Percentiles rank a stretch among this genome's conserved stretches.
Evolutionary conservation across 768 basidiomycete species (phyloP).

Genomic region (Psilocybe cubensis): DNA sequence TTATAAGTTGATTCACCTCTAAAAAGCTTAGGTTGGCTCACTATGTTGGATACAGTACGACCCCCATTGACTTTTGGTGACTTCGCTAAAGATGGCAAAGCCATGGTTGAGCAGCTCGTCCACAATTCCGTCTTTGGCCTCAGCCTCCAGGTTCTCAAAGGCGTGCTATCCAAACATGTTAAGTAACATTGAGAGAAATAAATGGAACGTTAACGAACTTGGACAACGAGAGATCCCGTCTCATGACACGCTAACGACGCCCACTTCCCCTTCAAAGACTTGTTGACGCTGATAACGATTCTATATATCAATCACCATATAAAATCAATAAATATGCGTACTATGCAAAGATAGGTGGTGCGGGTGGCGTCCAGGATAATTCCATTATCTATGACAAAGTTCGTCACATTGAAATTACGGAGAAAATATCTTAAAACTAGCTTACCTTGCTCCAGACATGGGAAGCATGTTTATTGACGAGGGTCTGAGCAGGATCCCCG

Average conservation of each 20-base stretch:
- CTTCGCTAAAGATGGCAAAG: conserved; percentile 66
- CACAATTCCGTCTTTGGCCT: conserved; percentile 83
- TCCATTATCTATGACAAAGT: conserved; percentile 81
- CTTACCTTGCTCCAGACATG: conserved; percentile 91
- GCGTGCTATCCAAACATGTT: conserved; percentile 56
- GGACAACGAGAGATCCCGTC: conserved; percentile 87
- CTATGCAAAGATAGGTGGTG: conserved; percentile 89
- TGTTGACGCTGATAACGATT: conserved; percentile 68
- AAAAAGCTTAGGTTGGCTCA: conserved; percentile 35
- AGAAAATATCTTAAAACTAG: background rate
- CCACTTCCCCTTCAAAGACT: conserved; percentile 87
- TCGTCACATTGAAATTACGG: background rate
- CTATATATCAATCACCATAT: background rate
- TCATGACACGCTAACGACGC: conserved; percentile 89
- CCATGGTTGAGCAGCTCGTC: conserved; percentile 84
- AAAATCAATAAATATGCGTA: conserved; percentile 37
- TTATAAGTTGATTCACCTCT: background rate
- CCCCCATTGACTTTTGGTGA: conserved; percentile 88
- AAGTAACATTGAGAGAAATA: background rate
- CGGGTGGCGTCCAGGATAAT: conserved; percentile 83
- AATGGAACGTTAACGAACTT: conserved; percentile 50
- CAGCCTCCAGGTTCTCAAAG: conserved; percentile 84
- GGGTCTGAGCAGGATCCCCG: conserved; percentile 83
- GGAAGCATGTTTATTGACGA: conserved; percentile 90
- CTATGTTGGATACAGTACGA: conserved; percentile 88